Conservation (phyloP, 2,329 filamentous ascomycete species). For the Rhynchosporium graminicola region DNA sequence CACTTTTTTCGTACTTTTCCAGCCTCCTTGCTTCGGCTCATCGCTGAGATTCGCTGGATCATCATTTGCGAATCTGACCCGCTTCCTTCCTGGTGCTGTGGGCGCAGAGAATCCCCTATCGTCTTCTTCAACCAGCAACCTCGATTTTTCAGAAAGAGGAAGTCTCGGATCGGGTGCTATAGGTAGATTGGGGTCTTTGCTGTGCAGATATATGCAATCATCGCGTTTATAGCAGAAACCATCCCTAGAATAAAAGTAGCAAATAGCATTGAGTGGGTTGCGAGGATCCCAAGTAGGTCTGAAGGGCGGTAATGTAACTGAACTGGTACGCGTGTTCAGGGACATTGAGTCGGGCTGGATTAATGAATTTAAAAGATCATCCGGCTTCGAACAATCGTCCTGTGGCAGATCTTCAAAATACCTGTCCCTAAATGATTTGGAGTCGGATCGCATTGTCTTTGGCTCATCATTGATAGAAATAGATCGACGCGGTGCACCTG, state of each 20-base stretch:
- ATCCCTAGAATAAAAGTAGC: neutral
- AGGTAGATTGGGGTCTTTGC: neutral
- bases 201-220: constrained; percentile 3
- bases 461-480: neutral
- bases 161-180: constrained; percentile 1
- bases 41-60: neutral
- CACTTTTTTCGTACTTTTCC: neutral
- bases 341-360: neutral
- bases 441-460: neutral
- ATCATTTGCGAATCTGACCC: constrained; percentile 22
- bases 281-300: neutral
- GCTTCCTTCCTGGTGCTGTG: constrained; percentile 14
- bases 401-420: constrained; percentile 1
- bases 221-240: neutral
- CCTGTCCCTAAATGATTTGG: neutral
- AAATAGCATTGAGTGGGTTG: neutral
- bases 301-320: neutral
- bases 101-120: neutral
- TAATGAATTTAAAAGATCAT: neutral
- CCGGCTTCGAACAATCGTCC: neutral
- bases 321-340: neutral
- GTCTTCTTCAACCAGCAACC: too few species aligned
- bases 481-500: neutral
- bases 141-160: neutral
- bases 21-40: neutral